A percentile compares a stretch with the other conserved stretches of the same genome.
Evolutionary conservation across 129 eudicot species (phyloP).

Genomic region (Gnaphalium uliginosum): DNA sequence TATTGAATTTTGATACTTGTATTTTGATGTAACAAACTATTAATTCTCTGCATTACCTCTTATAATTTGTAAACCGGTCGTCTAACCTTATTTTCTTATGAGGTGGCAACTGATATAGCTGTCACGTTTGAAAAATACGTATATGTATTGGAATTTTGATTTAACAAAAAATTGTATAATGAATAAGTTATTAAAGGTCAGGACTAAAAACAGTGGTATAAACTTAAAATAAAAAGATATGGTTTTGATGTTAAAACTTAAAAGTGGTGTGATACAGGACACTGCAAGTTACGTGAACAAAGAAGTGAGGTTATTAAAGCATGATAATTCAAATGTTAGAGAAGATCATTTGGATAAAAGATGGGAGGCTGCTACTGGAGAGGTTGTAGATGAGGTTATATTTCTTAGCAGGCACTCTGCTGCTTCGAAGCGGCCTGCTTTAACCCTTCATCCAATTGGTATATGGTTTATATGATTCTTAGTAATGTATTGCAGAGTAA

Average conservation of each 20-base stretch:
- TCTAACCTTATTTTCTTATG: no score
- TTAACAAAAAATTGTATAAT: background rate
- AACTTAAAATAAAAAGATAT: background rate
- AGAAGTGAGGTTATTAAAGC: conserved; percentile 71
- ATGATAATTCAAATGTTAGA: conserved; percentile 55
- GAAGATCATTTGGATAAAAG: conserved; percentile 79
- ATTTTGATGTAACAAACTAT: background rate
- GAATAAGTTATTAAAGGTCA: background rate
- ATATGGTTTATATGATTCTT: conserved; percentile 38
- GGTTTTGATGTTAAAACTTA: conserved; percentile 4
- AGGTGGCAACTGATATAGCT: no score
- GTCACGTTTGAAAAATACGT: no score
- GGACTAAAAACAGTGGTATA: background rate
- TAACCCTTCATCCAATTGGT: conserved; percentile 95
- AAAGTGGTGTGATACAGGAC: conserved; percentile 36
- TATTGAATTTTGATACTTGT: background rate
- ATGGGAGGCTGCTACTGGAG: conserved; percentile 77
- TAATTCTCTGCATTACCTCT: no score
- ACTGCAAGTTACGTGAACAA: conserved; percentile 68
- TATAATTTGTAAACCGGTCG: no score
- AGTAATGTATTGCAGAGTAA: background rate
- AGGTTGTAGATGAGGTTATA: conserved; percentile 69
- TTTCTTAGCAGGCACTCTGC: conserved; percentile 90
- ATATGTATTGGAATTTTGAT: no score
- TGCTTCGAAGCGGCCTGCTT: conserved; percentile 80